phyloP scores from a whole-genome alignment of 495 filamentous ascomycete genomes.

The Penicillium flavigenum region DNA sequence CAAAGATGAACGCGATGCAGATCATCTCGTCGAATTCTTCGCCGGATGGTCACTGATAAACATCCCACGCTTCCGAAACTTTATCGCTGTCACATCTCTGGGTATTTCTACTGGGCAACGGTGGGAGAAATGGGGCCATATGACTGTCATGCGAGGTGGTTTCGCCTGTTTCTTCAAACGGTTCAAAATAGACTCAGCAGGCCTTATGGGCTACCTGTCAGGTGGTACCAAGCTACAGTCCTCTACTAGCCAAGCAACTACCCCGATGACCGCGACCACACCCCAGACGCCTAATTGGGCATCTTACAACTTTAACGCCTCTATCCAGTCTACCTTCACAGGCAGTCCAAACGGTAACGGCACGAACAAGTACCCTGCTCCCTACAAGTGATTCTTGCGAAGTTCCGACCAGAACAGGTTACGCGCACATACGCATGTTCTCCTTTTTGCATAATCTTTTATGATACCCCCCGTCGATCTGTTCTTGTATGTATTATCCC shows the following conservation, averaged over 20 bases:
- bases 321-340: not conserved
- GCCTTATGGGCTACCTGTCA: not conserved
- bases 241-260: not conserved
- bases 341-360: not conserved
- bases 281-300: not conserved
- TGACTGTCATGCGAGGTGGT: slow-evolving; percentile 10
- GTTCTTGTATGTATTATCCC: not conserved
- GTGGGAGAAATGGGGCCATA: slow-evolving; percentile 40
- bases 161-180: slow-evolving; percentile 3
- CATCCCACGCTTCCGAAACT: slow-evolving; percentile 35
- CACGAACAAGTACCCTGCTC: not conserved
- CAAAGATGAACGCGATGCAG: slow-evolving; percentile 32
- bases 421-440: not conserved
- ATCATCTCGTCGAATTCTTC: slow-evolving; percentile 45
- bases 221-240: not conserved
- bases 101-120: slow-evolving; percentile 7
- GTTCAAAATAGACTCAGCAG: not conserved
- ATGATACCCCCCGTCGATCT: not conserved
- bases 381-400: not conserved
- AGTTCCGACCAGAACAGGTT: not conserved
- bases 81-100: slow-evolving; percentile 25
- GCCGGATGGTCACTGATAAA: slow-evolving; percentile 44
- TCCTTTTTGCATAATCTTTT: too few relatives aligned
- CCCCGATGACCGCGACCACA: not conserved
- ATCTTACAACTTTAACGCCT: not conserved